Evolutionary conservation across 768 basidiomycete species (phyloP).

Genomic region (Russula vinacea): DNA sequence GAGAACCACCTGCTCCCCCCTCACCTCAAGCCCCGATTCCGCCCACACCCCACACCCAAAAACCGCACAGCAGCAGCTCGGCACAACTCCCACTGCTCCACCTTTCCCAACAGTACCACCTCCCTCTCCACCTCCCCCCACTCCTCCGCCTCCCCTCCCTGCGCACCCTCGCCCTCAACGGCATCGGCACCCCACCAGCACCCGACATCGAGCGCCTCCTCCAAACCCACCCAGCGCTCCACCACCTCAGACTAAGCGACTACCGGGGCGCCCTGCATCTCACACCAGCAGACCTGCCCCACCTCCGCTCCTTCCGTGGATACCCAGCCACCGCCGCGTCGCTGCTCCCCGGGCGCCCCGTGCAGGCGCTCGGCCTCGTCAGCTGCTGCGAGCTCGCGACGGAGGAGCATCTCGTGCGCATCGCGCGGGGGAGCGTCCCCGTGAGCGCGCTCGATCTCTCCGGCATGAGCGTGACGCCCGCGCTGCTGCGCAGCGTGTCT

Average conservation of each 20-base stretch:
- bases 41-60: not conserved
- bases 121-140: constrained; percentile 31
- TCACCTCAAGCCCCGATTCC: too few species aligned
- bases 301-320: constrained; percentile 56
- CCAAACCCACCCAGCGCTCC: constrained; percentile 37
- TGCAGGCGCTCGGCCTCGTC: constrained; percentile 53
- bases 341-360: constrained; percentile 59
- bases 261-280: constrained; percentile 45
- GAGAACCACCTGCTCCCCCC: not conserved
- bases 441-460: constrained; percentile 57
- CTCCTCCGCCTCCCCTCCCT: constrained; percentile 36
- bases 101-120: not conserved
- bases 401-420: constrained; percentile 48
- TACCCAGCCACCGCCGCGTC: constrained; percentile 55
- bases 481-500: constrained; percentile 55
- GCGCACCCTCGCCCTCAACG: constrained; percentile 37
- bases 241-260: constrained; percentile 45
- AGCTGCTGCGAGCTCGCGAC: constrained; percentile 51
- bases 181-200: constrained; percentile 35
- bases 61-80: not conserved
- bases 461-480: constrained; percentile 55
- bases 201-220: constrained; percentile 38
- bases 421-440: constrained; percentile 49
- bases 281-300: constrained; percentile 45
- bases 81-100: not conserved